These are phyloP conservation scores for Telopea speciosissima DNA, from an alignment of 177 flowering plant species.

Conservation along the genomic window DNA sequence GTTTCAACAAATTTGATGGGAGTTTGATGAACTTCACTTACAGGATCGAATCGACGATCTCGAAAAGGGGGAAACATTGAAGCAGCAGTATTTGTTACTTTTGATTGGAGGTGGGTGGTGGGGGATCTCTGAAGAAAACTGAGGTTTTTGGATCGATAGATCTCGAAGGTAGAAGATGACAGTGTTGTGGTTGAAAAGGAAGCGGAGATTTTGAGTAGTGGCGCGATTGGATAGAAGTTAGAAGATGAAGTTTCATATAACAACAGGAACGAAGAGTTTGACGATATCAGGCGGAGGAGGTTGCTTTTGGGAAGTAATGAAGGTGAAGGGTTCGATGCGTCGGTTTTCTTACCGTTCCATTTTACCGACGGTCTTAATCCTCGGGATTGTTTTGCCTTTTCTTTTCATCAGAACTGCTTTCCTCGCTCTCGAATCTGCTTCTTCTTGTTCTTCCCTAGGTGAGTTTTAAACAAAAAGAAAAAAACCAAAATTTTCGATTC, in stretches of 20 bases:
- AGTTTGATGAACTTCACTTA: neutral
- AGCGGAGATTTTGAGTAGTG: slow-evolving; percentile 17
- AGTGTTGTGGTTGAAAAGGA: slow-evolving; percentile 18
- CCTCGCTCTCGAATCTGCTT: slow-evolving; percentile 45
- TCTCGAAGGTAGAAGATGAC: slow-evolving; percentile 1
- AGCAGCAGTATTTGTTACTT: too few species aligned
- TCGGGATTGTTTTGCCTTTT: slow-evolving; percentile 47
- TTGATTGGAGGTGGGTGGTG: too few species aligned
- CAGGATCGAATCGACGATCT: neutral
- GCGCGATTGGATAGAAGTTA: too few species aligned
- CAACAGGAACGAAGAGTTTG: slow-evolving; percentile 18
- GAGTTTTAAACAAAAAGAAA: neutral
- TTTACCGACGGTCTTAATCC: slow-evolving; percentile 32
- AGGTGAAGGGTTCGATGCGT: slow-evolving; percentile 29
- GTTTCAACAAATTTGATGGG: neutral
- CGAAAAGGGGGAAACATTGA: too few species aligned
- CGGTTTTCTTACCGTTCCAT: slow-evolving; percentile 35
- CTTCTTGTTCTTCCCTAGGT: slow-evolving; percentile 47
- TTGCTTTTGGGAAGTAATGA: slow-evolving; percentile 20
- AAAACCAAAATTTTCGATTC: too few species aligned
- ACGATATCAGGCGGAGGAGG: slow-evolving; percentile 14
- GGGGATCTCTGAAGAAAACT: neutral
- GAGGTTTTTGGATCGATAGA: neutral
- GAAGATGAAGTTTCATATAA: slow-evolving; percentile 49
- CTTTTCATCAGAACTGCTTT: slow-evolving; percentile 52